Evolutionary conservation across 345 rosid species (phyloP).

Genomic region (Turnera subulata): DNA sequence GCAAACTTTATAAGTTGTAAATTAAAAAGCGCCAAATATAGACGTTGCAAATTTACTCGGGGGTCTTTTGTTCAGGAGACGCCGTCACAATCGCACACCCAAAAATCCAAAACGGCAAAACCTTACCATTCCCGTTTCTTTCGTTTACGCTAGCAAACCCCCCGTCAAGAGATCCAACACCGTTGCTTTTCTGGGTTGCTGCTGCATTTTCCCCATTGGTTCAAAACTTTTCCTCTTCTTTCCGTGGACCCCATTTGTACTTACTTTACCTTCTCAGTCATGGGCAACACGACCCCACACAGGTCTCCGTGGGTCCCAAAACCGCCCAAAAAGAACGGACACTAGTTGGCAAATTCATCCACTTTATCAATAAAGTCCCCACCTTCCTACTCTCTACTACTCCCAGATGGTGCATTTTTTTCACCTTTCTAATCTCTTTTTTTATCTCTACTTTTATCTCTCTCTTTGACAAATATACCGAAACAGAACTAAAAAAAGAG

Average conservation of each 20-base stretch:
- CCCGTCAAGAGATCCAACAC: too few species aligned
- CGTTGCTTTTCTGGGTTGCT: conserved; percentile 19
- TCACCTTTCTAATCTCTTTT: conserved; percentile 10
- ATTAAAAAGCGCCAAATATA: too few species aligned
- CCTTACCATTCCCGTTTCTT: too few species aligned
- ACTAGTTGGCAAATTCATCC: background rate
- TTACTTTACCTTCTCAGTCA: background rate
- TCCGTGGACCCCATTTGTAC: conserved; percentile 7
- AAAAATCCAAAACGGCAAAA: too few species aligned
- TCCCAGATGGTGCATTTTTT: background rate
- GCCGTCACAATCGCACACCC: too few species aligned
- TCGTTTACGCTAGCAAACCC: too few species aligned
- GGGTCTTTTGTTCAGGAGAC: too few species aligned
- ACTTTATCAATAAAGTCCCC: conserved; percentile 5
- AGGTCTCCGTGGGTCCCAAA: conserved; percentile 8
- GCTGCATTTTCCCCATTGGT: conserved; percentile 20
- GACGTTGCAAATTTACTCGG: too few species aligned
- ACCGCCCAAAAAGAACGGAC: conserved; percentile 30
- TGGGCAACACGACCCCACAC: background rate
- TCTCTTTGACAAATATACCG: background rate
- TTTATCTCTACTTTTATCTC: conserved; percentile 6
- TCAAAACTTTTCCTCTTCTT: background rate
- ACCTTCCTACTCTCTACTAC: background rate
- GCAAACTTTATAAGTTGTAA: too few species aligned
- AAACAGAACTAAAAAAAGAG: too few species aligned